Conservation (phyloP, 768 basidiomycete species). For the Leccinum variicolor region DNA sequence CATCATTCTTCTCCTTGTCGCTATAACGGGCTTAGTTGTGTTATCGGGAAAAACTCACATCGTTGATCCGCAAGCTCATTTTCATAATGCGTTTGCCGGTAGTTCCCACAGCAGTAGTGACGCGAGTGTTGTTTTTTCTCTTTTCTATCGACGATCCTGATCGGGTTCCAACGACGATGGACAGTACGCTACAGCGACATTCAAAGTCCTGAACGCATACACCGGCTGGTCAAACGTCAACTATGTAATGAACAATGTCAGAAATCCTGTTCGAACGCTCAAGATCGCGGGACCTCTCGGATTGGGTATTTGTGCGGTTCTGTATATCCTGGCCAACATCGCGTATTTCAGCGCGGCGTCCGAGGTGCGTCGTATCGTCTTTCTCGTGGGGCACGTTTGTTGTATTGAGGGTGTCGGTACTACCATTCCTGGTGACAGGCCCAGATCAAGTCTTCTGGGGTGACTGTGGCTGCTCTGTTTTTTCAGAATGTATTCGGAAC, state of each 20-base stretch:
- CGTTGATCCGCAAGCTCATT: slow-evolving; percentile 53
- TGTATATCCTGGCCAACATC: slow-evolving; percentile 57
- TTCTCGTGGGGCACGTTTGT: background rate
- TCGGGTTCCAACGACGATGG: background rate
- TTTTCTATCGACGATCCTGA: background rate
- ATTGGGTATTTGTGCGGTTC: slow-evolving; percentile 46
- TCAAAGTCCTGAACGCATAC: slow-evolving; percentile 52
- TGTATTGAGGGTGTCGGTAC: background rate
- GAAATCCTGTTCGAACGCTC: slow-evolving; percentile 56
- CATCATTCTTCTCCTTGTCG: slow-evolving; percentile 48
- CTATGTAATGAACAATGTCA: slow-evolving; percentile 51
- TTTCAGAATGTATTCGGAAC: slow-evolving; percentile 57
- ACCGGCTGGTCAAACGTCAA: slow-evolving; percentile 50
- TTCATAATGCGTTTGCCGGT: slow-evolving; percentile 54
- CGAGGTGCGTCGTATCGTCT: slow-evolving; percentile 9
- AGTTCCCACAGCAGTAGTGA: slow-evolving; percentile 52
- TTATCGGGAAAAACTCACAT: slow-evolving; percentile 55
- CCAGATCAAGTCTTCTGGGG: slow-evolving; percentile 46
- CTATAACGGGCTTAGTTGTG: slow-evolving; percentile 58
- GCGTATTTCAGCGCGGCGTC: slow-evolving; percentile 48
- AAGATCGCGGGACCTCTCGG: slow-evolving; percentile 62
- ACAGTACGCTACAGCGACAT: slow-evolving; percentile 58
- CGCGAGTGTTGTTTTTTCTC: slow-evolving; percentile 17
- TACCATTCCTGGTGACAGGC: slow-evolving; percentile 20
- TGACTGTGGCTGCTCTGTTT: slow-evolving; percentile 59